Conservation (phyloP, 371 early-diverging fungal genomes). For the Mortierella sp. region DNA sequence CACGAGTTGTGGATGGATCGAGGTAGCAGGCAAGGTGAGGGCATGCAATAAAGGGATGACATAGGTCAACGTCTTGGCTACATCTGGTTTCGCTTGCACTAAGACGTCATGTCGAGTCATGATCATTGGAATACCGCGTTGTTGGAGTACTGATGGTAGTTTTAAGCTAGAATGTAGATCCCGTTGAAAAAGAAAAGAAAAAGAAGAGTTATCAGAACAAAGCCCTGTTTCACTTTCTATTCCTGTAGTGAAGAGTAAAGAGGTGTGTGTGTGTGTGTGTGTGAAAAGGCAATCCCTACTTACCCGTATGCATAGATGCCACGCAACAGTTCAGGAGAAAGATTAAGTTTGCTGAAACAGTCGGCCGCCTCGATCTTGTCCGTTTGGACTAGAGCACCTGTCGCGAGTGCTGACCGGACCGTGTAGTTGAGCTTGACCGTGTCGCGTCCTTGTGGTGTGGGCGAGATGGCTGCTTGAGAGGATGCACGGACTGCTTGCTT, state of each 20-base stretch:
- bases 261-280: neutral
- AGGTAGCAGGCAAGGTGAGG: constrained; percentile 45
- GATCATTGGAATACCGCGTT: constrained; percentile 53
- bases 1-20: constrained; percentile 47
- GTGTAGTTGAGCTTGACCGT: constrained; percentile 34
- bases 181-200: no score
- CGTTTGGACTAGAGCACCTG: constrained; percentile 27
- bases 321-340: constrained; percentile 40
- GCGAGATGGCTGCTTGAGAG: constrained; percentile 24
- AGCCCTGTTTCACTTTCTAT: no score
- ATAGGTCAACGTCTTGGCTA: constrained; percentile 48
- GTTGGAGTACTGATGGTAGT: constrained; percentile 48
- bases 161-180: constrained; percentile 17
- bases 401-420: constrained; percentile 15
- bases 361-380: constrained; percentile 40
- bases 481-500: constrained; percentile 33
- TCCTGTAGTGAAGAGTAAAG: no score
- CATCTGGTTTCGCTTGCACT: constrained; percentile 48
- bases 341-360: constrained; percentile 46
- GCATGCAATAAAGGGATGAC: constrained; percentile 42
- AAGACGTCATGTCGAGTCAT: constrained; percentile 49
- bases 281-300: neutral
- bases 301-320: constrained; percentile 52
- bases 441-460: constrained; percentile 30
- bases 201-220: no score